Conservation (phyloP, 441 rosid genomes). For the Mallotus japonicus region DNA sequence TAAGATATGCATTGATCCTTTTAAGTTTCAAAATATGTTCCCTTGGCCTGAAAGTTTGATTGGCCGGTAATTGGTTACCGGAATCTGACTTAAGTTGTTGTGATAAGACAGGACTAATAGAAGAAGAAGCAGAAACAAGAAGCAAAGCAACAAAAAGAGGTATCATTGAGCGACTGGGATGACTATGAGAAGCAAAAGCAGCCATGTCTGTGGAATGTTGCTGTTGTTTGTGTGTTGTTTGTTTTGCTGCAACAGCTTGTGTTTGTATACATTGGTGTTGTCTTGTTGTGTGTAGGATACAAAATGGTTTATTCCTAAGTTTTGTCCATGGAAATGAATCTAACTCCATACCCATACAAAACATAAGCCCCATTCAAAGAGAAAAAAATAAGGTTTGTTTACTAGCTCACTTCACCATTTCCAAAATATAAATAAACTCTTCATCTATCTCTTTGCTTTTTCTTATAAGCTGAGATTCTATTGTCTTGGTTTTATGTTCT, state of each 20-base stretch:
- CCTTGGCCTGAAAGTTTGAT: conserved; percentile 54
- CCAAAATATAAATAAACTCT: conserved; percentile 26
- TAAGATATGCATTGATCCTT: conserved; percentile 56
- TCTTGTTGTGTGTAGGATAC: conserved; percentile 39
- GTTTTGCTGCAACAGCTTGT: conserved; percentile 27
- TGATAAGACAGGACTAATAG: conserved; percentile 39
- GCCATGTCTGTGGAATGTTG: conserved; percentile 44
- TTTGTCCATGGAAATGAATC: conserved; percentile 40
- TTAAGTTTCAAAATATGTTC: conserved; percentile 44
- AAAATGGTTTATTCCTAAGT: conserved; percentile 31
- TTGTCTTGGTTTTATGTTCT: conserved; percentile 39
- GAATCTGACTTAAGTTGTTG: conserved; percentile 29
- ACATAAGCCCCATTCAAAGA: conserved; percentile 26
- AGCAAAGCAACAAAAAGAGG: conserved; percentile 51
- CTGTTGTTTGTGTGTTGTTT: conserved; percentile 29
- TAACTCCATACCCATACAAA: conserved; percentile 44
- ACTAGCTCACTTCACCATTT: conserved; percentile 31
- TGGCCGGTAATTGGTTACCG: conserved; percentile 29
- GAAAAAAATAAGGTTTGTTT: conserved; percentile 19
- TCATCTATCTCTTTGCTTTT: neutral
- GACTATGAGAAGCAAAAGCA: conserved; percentile 25
- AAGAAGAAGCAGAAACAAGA: conserved; percentile 35
- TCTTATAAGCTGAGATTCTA: conserved; percentile 24
- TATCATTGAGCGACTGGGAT: conserved; percentile 13
- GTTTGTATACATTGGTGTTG: conserved; percentile 52